Evolutionary conservation across 371 early-diverging fungal genomes (phyloP).

Genomic region (Rhizopus delemar): DNA sequence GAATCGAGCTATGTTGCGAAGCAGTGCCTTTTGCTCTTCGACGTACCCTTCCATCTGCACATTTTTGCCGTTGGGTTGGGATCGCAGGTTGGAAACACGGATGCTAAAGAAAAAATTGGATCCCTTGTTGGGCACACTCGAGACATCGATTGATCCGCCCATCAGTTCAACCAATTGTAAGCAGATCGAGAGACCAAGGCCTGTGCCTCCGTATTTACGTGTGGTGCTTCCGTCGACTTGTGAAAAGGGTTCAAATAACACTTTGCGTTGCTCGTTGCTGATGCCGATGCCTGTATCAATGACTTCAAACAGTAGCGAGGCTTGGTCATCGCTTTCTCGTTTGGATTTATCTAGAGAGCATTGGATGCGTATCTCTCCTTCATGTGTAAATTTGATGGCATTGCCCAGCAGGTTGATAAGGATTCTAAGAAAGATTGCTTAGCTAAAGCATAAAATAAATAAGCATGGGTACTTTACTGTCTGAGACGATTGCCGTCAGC

Average conservation of each 20-base stretch:
- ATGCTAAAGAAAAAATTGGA: conserved; percentile 59
- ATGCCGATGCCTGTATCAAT: conserved; percentile 60
- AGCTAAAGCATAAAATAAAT: conserved; percentile 7
- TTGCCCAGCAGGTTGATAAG: conserved; percentile 45
- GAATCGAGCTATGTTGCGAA: conserved; percentile 20
- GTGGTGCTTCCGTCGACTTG: conserved; percentile 66
- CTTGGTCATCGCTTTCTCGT: conserved; percentile 13
- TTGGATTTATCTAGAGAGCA: conserved; percentile 36
- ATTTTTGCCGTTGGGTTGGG: conserved; percentile 21
- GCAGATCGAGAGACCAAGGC: conserved; percentile 64
- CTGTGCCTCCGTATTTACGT: conserved; percentile 67
- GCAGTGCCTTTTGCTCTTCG: conserved; percentile 20
- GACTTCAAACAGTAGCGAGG: conserved; percentile 37
- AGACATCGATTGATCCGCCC: conserved; percentile 57
- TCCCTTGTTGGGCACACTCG: conserved; percentile 55
- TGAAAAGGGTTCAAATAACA: conserved; percentile 59
- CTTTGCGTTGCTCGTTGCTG: conserved; percentile 56
- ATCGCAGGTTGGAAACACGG: conserved; percentile 36
- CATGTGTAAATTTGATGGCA: conserved; percentile 59
- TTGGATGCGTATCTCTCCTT: conserved; percentile 53
- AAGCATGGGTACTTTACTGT: conserved; percentile 24
- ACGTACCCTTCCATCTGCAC: conserved; percentile 22
- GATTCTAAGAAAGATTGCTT: conserved; percentile 18
- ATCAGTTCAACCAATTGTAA: conserved; percentile 55
- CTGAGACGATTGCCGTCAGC: conserved; percentile 52